These are phyloP conservation scores for Plasmodium inui DNA, from an alignment of 169 alveolate genomes.

Conservation along the genomic window DNA sequence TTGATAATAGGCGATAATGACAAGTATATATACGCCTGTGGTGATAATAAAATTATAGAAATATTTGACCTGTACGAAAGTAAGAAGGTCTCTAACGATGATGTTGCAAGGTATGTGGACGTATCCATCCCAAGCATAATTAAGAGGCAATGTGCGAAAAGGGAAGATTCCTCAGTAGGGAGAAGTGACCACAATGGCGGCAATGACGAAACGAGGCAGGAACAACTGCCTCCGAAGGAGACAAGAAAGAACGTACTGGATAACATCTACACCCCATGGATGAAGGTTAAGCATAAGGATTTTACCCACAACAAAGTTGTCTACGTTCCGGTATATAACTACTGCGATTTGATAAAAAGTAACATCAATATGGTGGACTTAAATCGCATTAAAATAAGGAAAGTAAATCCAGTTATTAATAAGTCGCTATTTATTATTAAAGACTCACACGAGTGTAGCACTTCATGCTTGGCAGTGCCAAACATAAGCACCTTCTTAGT, in stretches of 20 bases:
- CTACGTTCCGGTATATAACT: slow-evolving; percentile 59
- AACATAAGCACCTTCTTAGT: slow-evolving; percentile 66
- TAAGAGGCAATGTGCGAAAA: slow-evolving; percentile 1
- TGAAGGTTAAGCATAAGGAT: slow-evolving; percentile 45
- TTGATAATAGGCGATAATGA: slow-evolving; percentile 71
- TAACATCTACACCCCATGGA: slow-evolving; percentile 34
- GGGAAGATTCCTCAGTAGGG: neutral
- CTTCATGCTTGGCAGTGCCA: slow-evolving; percentile 59
- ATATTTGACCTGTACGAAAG: slow-evolving; percentile 51
- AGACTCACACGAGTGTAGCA: slow-evolving; percentile 51
- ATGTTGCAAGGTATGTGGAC: slow-evolving; percentile 49
- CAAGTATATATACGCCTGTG: slow-evolving; percentile 74
- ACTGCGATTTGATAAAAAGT: slow-evolving; percentile 43
- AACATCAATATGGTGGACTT: slow-evolving; percentile 62
- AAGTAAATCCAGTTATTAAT: slow-evolving; percentile 24
- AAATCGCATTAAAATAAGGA: slow-evolving; percentile 34
- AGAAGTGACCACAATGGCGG: neutral
- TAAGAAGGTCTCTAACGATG: slow-evolving; percentile 22
- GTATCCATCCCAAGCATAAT: slow-evolving; percentile 50
- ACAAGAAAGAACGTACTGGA: neutral
- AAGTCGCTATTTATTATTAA: slow-evolving; percentile 41
- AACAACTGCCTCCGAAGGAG: neutral
- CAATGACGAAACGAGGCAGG: neutral
- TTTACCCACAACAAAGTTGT: slow-evolving; percentile 24
- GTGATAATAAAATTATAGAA: slow-evolving; percentile 59